A percentile compares a stretch with the other conserved stretches of the same genome.
Conservation (phyloP, 805 yeast species). For the Starmerella lactis-condensi region DNA sequence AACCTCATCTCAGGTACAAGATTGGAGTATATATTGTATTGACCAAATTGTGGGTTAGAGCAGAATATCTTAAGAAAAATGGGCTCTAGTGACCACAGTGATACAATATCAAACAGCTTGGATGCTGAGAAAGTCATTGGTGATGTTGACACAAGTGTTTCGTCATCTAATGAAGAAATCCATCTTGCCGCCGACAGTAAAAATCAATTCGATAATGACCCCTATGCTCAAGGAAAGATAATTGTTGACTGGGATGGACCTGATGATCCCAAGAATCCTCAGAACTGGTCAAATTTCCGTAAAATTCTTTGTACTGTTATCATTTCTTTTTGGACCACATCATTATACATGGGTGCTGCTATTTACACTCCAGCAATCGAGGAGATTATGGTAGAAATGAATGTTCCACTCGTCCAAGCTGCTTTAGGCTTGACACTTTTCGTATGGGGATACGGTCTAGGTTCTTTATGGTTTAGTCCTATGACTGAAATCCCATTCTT, state of each 20-base stretch:
- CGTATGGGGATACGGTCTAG: slow-evolving; percentile 43
- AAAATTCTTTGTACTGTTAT: slow-evolving; percentile 26
- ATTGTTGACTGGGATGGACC: slow-evolving; percentile 22
- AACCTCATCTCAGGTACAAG: too few species aligned
- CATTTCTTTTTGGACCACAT: slow-evolving; percentile 30
- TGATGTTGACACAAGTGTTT: too few species aligned
- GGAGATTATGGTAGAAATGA: slow-evolving; percentile 26
- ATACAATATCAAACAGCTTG: too few species aligned
- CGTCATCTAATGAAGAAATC: too few species aligned
- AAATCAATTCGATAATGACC: slow-evolving; percentile 22
- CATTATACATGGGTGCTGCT: slow-evolving; percentile 43
- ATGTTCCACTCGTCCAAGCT: slow-evolving; percentile 29
- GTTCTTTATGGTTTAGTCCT: slow-evolving; percentile 39
- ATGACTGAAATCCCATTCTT: slow-evolving; percentile 32
- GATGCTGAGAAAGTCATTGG: too few species aligned
- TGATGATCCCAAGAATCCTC: slow-evolving; percentile 27
- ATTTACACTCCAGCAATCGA: slow-evolving; percentile 38
- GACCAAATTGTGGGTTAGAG: not conserved
- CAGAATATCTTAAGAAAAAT: not conserved
- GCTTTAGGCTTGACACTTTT: slow-evolving; percentile 35
- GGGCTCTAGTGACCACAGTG: not conserved
- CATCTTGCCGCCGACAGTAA: too few species aligned
- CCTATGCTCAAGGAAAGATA: slow-evolving; percentile 52
- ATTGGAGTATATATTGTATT: too few species aligned
- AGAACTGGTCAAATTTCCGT: slow-evolving; percentile 32